Percentiles rank a stretch among this genome's conserved stretches.
Evolutionary conservation across 768 basidiomycete genomes (phyloP).

Genomic region (Tricholomella constricta): DNA sequence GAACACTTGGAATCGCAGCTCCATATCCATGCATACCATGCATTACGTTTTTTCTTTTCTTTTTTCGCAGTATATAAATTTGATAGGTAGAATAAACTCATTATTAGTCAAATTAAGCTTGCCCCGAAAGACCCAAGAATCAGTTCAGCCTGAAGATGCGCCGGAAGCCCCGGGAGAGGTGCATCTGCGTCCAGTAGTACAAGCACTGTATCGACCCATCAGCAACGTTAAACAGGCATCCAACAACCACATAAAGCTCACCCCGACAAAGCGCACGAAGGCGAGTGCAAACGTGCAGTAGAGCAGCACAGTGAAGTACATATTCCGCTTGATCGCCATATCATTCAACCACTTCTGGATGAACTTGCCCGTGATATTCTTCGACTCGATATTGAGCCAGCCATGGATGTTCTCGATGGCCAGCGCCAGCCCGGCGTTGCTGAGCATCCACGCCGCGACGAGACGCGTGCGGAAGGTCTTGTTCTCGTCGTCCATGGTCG

Average conservation of each 20-base stretch:
- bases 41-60: too few relatives aligned
- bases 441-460: conserved; percentile 72
- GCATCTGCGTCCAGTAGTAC: conserved; percentile 24
- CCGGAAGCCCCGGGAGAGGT: conserved; percentile 19
- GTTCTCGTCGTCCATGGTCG: conserved; percentile 78
- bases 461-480: conserved; percentile 84
- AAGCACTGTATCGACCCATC: conserved; percentile 17
- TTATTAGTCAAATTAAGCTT: neutral
- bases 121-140: neutral
- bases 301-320: conserved; percentile 61
- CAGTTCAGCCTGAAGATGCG: conserved; percentile 22
- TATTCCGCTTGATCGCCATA: conserved; percentile 46
- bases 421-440: conserved; percentile 57
- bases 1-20: too few relatives aligned
- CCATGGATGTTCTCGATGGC: conserved; percentile 62
- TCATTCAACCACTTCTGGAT: conserved; percentile 33
- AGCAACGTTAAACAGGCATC: neutral
- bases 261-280: conserved; percentile 59
- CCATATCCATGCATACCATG: too few relatives aligned
- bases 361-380: conserved; percentile 36
- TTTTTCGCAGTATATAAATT: neutral
- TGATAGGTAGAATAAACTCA: conserved; percentile 1
- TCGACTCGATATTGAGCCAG: conserved; percentile 27
- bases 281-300: conserved; percentile 63
- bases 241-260: conserved; percentile 33